phyloP scores from a whole-genome alignment of 2,329 filamentous ascomycete species.

The Paecilomyces fulvus region DNA sequence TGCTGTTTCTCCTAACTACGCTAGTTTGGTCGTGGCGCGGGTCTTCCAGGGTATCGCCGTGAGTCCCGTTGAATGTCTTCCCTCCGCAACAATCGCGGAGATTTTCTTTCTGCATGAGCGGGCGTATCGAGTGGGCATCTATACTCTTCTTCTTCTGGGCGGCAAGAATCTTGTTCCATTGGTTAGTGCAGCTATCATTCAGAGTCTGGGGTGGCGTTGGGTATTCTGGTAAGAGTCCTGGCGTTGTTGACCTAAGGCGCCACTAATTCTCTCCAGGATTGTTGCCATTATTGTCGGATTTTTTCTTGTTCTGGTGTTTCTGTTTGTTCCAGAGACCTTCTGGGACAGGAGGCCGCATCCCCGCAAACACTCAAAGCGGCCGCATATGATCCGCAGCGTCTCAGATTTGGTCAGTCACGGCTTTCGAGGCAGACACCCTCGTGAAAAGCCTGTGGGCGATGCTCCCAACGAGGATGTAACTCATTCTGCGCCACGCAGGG shows the following conservation, averaged over 20 bases:
- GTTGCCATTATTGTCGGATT: conserved; percentile 71
- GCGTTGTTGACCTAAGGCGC: background rate
- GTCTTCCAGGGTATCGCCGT: conserved; percentile 84
- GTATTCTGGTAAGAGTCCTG: conserved; percentile 63
- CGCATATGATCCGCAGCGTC: conserved; percentile 24
- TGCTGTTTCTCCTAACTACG: conserved; percentile 70
- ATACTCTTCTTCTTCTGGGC: conserved; percentile 77
- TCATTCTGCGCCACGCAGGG: conserved; percentile 10
- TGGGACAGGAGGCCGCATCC: conserved; percentile 73
- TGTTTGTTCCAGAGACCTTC: conserved; percentile 92
- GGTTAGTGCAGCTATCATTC: conserved; percentile 76
- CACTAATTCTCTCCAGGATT: conserved; percentile 48
- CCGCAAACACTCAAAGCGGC: conserved; percentile 35
- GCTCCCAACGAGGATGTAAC: conserved; percentile 6
- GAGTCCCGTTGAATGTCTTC: conserved; percentile 84
- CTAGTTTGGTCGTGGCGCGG: conserved; percentile 69
- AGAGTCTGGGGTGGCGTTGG: conserved; percentile 76
- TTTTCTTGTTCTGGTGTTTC: conserved; percentile 63
- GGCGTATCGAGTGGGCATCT: conserved; percentile 86
- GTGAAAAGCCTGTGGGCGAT: conserved; percentile 11
- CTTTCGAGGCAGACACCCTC: conserved; percentile 25
- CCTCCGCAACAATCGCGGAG: conserved; percentile 88
- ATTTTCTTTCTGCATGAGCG: conserved; percentile 95
- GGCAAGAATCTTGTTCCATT: conserved; percentile 87
- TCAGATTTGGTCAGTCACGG: conserved; percentile 28